These are phyloP conservation scores for Solanum paucissectum DNA, from an alignment of 257 asterid genomes.

Conservation along the genomic window DNA sequence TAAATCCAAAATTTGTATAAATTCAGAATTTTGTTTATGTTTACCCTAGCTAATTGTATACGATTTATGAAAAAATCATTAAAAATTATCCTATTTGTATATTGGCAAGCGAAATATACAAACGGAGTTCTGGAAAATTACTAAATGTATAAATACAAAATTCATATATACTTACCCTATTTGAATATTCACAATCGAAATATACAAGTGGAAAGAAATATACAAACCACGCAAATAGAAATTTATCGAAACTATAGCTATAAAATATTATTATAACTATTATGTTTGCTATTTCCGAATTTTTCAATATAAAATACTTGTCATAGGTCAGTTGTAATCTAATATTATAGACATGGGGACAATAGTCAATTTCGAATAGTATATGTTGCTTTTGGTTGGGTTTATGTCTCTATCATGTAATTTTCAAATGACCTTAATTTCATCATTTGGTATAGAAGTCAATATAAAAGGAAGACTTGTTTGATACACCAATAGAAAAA, in stretches of 20 bases:
- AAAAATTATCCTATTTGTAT: not conserved
- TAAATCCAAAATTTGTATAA: too few species aligned
- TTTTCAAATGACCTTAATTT: too few species aligned
- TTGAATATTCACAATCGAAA: too few species aligned
- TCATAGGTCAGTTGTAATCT: not conserved
- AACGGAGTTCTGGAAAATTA: rapidly evolving
- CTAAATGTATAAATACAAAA: not conserved
- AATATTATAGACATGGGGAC: not conserved
- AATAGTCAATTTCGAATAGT: not conserved
- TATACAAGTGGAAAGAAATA: too few species aligned
- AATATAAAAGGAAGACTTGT: not conserved
- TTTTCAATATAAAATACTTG: not conserved
- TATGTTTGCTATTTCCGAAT: too few species aligned
- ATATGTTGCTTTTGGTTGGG: not conserved
- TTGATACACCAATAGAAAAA: not conserved
- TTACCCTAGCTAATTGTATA: too few species aligned
- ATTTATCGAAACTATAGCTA: too few species aligned
- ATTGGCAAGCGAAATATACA: not conserved
- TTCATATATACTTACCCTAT: too few species aligned
- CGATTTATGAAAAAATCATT: too few species aligned
- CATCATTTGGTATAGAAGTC: not conserved
- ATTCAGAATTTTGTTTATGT: too few species aligned
- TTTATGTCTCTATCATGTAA: not conserved
- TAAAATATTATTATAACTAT: too few species aligned
- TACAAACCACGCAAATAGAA: not conserved